phyloP scores from a whole-genome alignment of 2,329 filamentous ascomycete genomes.

The Hymenoscyphus scutula region DNA sequence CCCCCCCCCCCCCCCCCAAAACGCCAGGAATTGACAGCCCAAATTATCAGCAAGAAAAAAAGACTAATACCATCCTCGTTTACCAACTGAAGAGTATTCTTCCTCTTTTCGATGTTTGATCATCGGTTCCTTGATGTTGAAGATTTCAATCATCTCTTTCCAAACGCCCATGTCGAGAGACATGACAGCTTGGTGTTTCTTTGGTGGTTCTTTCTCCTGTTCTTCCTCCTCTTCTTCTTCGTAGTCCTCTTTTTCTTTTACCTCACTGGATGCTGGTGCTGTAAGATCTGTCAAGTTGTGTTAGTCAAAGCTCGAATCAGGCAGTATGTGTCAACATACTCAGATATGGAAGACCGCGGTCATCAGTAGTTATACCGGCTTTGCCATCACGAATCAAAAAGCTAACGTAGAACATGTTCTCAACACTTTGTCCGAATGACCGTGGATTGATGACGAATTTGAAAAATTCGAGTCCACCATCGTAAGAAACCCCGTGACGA shows the following conservation, averaged over 20 bases:
- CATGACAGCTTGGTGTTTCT: constrained; percentile 80
- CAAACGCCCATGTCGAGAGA: constrained; percentile 83
- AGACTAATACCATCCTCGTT: constrained; percentile 33
- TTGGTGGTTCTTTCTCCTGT: not conserved
- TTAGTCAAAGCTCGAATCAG: constrained; percentile 24
- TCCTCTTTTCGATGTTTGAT: constrained; percentile 75
- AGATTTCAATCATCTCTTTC: constrained; percentile 72
- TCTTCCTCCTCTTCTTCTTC: not conserved
- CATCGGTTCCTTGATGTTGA: constrained; percentile 73
- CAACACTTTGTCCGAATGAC: constrained; percentile 91
- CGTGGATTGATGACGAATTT: constrained; percentile 85
- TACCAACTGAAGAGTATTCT: constrained; percentile 27
- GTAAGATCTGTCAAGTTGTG: constrained; percentile 46
- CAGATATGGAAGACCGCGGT: constrained; percentile 72
- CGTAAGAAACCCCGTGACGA: constrained; percentile 61
- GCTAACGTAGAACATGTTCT: constrained; percentile 95
- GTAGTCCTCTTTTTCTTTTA: constrained; percentile 28
- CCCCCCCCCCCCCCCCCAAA: constrained; percentile 1
- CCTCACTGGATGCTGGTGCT: constrained; percentile 39
- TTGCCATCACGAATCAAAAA: constrained; percentile 88
- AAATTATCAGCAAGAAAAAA: not conserved
- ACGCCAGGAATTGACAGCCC: not conserved
- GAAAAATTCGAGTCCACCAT: constrained; percentile 74
- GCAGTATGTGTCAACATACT: constrained; percentile 52
- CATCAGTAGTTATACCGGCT: constrained; percentile 71